A percentile compares a stretch with the other conserved stretches of the same genome.
phyloP scores from a whole-genome alignment of 768 basidiomycete genomes.

The Auricularia cornea region DNA sequence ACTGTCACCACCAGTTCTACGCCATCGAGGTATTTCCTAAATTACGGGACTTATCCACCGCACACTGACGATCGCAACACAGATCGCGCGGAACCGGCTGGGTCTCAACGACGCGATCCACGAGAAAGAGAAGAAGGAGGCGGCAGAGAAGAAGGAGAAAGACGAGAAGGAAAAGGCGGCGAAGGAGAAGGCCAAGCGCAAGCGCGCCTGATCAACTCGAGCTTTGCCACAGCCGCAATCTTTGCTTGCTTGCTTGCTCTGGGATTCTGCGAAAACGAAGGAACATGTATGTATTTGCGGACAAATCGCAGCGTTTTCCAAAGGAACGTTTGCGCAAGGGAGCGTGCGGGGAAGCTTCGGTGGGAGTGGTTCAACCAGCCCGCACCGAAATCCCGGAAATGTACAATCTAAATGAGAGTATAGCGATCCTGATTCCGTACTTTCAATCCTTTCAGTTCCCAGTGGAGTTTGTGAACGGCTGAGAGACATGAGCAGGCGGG shows the following conservation, averaged over 20 bases:
- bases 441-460: not conserved
- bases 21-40: constrained; percentile 64
- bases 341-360: too few relatives aligned
- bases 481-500: not conserved
- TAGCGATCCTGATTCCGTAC: too few relatives aligned
- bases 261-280: too few relatives aligned
- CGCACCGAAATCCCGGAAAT: too few relatives aligned
- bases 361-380: too few relatives aligned
- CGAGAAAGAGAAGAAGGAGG: constrained; percentile 68
- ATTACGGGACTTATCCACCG: not conserved
- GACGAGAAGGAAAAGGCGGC: constrained; percentile 38
- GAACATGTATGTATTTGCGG: not conserved
- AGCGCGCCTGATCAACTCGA: not conserved
- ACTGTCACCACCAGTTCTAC: constrained; percentile 58
- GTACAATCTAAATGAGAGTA: too few relatives aligned
- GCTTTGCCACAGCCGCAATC: too few relatives aligned
- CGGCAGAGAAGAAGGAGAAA: constrained; percentile 43
- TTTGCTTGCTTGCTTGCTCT: too few relatives aligned
- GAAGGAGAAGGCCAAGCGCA: not conserved
- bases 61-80: not conserved
- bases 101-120: constrained; percentile 86
- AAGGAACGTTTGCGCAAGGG: too few relatives aligned
- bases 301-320: not conserved
- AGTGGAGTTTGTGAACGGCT: not conserved
- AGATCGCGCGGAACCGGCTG: constrained; percentile 88